A percentile compares a stretch with the other conserved stretches of the same genome.
These are phyloP conservation scores for Ustilago loliicola DNA, from an alignment of 1,284 basidiomycete species.

Conservation along the genomic window DNA sequence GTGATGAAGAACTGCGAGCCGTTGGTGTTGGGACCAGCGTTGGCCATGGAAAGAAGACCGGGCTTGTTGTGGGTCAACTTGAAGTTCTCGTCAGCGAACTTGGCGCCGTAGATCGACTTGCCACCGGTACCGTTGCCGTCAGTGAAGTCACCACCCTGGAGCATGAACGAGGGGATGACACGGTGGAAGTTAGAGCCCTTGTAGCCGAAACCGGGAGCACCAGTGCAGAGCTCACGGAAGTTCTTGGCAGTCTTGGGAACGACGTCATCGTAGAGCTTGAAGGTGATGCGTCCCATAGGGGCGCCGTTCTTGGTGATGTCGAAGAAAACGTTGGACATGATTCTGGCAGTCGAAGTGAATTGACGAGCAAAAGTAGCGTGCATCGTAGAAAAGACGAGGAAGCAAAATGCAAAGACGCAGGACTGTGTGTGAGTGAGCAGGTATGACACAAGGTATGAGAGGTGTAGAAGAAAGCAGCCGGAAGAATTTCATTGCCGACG, in stretches of 20 bases:
- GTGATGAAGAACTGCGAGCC: slow-evolving; percentile 70
- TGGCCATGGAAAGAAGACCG: slow-evolving; percentile 64
- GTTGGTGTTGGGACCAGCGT: slow-evolving; percentile 73
- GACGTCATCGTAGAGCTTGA: slow-evolving; percentile 67
- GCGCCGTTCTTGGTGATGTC: slow-evolving; percentile 76
- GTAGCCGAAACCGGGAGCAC: slow-evolving; percentile 80
- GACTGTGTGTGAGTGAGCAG: slow-evolving; percentile 59
- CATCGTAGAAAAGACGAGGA: slow-evolving; percentile 18
- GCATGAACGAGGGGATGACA: slow-evolving; percentile 78
- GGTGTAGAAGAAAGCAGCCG: not conserved
- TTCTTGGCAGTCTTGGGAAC: slow-evolving; percentile 69
- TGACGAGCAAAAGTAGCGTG: slow-evolving; percentile 61
- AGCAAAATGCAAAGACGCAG: not conserved
- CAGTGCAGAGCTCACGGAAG: slow-evolving; percentile 67
- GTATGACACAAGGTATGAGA: slow-evolving; percentile 11
- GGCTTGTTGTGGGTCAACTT: slow-evolving; percentile 63
- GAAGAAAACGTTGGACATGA: slow-evolving; percentile 77
- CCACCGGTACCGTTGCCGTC: slow-evolving; percentile 69
- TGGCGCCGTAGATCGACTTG: slow-evolving; percentile 68
- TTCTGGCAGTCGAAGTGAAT: slow-evolving; percentile 62
- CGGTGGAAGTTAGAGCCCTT: slow-evolving; percentile 78
- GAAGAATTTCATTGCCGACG: not conserved
- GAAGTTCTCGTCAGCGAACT: slow-evolving; percentile 67
- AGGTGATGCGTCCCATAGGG: slow-evolving; percentile 64
- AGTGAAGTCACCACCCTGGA: slow-evolving; percentile 70